Conservation (phyloP, 768 basidiomycete species). For the Tricholoma matsutake region DNA sequence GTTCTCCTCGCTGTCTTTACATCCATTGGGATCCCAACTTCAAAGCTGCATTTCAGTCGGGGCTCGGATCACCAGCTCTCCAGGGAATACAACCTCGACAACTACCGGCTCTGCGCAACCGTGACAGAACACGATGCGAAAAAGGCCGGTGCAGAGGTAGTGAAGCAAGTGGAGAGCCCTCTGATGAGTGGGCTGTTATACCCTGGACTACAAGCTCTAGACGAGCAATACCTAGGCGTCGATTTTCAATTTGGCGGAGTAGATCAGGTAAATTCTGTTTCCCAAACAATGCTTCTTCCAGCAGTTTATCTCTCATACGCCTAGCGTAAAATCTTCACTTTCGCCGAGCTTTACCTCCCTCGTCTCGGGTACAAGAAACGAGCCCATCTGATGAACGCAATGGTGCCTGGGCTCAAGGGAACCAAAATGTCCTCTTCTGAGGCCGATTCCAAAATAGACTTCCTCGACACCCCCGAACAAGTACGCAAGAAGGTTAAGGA, state of each 20-base stretch:
- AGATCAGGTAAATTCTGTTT: constrained; percentile 70
- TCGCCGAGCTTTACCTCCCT: constrained; percentile 94
- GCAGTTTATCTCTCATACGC: background rate
- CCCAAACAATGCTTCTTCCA: background rate
- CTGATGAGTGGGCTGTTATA: constrained; percentile 90
- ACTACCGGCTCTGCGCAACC: constrained; percentile 87
- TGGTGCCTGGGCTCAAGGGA: constrained; percentile 93
- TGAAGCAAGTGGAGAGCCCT: constrained; percentile 94
- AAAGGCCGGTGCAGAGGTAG: constrained; percentile 98
- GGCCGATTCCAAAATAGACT: constrained; percentile 97
- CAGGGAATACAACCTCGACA: constrained; percentile 90
- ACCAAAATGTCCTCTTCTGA: constrained; percentile 99
- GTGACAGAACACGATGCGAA: constrained; percentile 96
- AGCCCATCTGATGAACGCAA: constrained; percentile 96
- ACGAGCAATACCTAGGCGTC: constrained; percentile 93
- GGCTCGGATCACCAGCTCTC: constrained; percentile 94
- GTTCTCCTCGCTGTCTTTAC: constrained; percentile 80
- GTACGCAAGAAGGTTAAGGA: constrained; percentile 87
- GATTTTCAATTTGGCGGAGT: constrained; percentile 99
- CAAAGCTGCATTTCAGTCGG: constrained; percentile 77
- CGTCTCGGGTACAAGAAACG: constrained; percentile 90
- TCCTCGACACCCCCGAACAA: constrained; percentile 82
- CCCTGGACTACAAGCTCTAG: constrained; percentile 94
- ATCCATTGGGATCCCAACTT: constrained; percentile 87
- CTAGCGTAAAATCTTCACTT: constrained; percentile 98